phyloP scores from a whole-genome alignment of 257 asterid species.

The Solanum tarapatanum region DNA sequence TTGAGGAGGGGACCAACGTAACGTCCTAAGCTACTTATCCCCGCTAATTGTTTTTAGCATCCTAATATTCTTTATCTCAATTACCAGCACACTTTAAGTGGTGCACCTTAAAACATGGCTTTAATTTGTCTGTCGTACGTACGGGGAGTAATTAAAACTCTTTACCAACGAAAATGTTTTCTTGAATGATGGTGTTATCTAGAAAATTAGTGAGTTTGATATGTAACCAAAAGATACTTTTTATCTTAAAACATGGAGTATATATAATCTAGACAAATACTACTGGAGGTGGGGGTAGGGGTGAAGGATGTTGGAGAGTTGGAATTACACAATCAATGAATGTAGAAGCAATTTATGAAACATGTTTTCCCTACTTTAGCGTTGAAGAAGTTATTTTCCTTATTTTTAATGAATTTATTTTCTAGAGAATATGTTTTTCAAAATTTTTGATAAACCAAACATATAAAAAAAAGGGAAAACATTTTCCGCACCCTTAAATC shows the following conservation, averaged over 20 bases:
- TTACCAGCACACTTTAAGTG: conserved; percentile 9
- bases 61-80: not conserved
- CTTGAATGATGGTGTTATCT: not conserved
- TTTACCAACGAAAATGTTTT: not conserved
- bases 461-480: not conserved
- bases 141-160: not conserved
- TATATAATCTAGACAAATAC: not conserved
- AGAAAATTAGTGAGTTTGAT: not conserved
- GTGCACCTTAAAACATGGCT: not conserved
- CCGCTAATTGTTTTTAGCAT: conserved; percentile 23
- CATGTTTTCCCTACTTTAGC: not conserved
- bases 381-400: not conserved
- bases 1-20: conserved; percentile 36
- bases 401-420: not conserved
- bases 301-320: not conserved
- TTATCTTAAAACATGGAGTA: not conserved
- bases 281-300: not conserved
- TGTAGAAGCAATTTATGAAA: not conserved
- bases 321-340: not conserved
- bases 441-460: not conserved
- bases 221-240: not conserved
- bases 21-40: conserved; percentile 27
- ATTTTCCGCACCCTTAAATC: not conserved
- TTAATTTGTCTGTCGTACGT: not conserved
- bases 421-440: not conserved